Base-by-base conservation (phyloP, 176 grass and related monocot genomes). In the Dendrocalamus sinicus region DNA sequence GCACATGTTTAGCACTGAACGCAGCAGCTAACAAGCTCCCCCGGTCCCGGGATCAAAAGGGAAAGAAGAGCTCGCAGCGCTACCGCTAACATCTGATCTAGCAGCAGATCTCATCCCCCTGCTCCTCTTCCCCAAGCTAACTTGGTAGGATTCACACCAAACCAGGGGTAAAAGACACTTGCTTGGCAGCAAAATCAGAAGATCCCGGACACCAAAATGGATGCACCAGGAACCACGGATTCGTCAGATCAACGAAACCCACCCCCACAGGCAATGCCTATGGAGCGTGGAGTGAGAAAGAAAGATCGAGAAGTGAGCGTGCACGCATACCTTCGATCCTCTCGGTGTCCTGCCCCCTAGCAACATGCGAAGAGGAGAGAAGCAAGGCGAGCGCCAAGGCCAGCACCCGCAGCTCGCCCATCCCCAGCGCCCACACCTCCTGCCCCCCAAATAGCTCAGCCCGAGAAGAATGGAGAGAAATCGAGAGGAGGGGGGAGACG, bases 331-430 rank as follows among this genome's bases (percentile, higher is more conserved):
- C 89, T 91, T 91, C 89, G 75, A 91, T 88, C 76, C 89, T 83
- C 89, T 91, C 89, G 69, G 89, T 91, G 35, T 91, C 85, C 85
- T 91, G 89, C 52, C 75, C 85, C 26, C 46, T 46, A 5, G 32
- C 82, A 53, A 52, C 67, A 19, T 5, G 35, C 4, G 66, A 72
- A 74, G 44, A 82, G 51, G 60, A 57, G 39, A 91, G 68, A 41
- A 87, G 74, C 59, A 79, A n/a, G 50, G 75, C 84, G 50, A 90
- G 67, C 74, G 80, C 84, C 24, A 67, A 35, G 12, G 84, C 67
- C 28, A 64, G 46, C 45, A 60, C 10, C 47, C 54, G 72, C 88
- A 59, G 72, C 73, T 52, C 72, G 66, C 66, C 54, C 65, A 54
- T 77, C 84, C 51, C 62, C 82, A 74, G 73, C 24, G 12, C 67